phyloP scores from a whole-genome alignment of 148 eudicot species.

The Rhododendron molle region DNA sequence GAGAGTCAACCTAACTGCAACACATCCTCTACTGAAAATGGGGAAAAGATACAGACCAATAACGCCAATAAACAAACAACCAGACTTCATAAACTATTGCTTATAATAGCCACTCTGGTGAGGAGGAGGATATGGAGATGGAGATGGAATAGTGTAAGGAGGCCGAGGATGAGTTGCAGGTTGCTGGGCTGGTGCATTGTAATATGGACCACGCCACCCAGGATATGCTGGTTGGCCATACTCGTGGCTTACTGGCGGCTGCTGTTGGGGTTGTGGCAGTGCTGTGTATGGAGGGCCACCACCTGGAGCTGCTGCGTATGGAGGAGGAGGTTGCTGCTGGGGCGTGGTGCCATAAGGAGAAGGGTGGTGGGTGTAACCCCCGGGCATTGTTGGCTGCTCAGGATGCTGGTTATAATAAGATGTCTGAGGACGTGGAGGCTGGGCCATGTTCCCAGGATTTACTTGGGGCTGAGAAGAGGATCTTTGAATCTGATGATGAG shows the following conservation, averaged over 20 bases:
- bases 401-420: constrained; percentile 48
- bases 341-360: constrained; percentile 39
- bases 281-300: constrained; percentile 42
- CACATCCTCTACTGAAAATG: not conserved
- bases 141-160: constrained; percentile 65
- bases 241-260: constrained; percentile 48
- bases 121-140: constrained; percentile 68
- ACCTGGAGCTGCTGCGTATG: constrained; percentile 33
- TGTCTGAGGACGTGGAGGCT: constrained; percentile 44
- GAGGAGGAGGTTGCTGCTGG: constrained; percentile 51
- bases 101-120: constrained; percentile 83
- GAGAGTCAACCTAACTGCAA: not conserved
- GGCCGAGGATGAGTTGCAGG: constrained; percentile 72
- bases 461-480: constrained; percentile 44
- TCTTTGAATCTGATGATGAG: constrained; percentile 55
- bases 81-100: constrained; percentile 34
- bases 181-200: constrained; percentile 66
- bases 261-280: constrained; percentile 48
- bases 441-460: constrained; percentile 35
- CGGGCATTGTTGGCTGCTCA: constrained; percentile 47
- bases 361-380: constrained; percentile 35
- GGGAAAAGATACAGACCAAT: not conserved
- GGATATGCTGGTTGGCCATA: constrained; percentile 95
- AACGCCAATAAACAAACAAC: not conserved
- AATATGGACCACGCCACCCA: constrained; percentile 90